phyloP scores from a whole-genome alignment of 306 rosid species.

The Casuarina cunninghamiana region DNA sequence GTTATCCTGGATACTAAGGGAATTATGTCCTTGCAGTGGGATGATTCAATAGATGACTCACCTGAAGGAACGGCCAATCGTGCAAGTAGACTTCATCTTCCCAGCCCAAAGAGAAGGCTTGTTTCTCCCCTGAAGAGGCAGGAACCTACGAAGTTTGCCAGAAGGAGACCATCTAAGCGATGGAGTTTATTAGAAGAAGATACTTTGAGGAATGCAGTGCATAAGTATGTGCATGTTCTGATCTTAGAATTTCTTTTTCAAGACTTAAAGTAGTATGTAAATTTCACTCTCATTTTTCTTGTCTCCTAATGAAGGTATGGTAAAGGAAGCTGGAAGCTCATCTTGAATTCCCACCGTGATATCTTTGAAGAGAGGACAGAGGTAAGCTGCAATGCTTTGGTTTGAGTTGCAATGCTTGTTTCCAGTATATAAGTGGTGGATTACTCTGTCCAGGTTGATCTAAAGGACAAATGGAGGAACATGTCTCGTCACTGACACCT shows the following conservation, averaged over 20 bases:
- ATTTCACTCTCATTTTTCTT: constrained; percentile 23
- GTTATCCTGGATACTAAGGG: constrained; percentile 5
- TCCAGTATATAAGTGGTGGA: constrained; percentile 11
- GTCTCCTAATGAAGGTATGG: constrained; percentile 63
- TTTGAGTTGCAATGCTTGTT: constrained; percentile 7
- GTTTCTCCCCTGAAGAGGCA: constrained; percentile 51
- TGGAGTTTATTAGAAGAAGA: constrained; percentile 82
- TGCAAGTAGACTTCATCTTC: constrained; percentile 31
- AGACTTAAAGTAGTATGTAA: neutral
- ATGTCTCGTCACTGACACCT: constrained; percentile 39
- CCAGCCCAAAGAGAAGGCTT: constrained; percentile 39
- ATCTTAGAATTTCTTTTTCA: constrained; percentile 18
- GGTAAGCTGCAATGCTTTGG: constrained; percentile 39
- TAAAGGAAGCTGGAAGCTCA: constrained; percentile 68
- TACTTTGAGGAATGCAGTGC: constrained; percentile 59
- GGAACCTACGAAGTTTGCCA: constrained; percentile 14
- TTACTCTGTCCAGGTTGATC: constrained; percentile 60
- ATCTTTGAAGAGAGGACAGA: constrained; percentile 65
- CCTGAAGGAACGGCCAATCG: constrained; percentile 22
- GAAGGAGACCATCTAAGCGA: constrained; percentile 49
- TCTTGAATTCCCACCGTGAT: constrained; percentile 44
- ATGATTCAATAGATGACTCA: constrained; percentile 55
- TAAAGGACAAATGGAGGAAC: constrained; percentile 95
- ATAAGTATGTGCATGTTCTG: constrained; percentile 47
- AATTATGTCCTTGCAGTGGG: constrained; percentile 57